phyloP scores from a whole-genome alignment of 305 asterid species.

The Striga hermonthica region DNA sequence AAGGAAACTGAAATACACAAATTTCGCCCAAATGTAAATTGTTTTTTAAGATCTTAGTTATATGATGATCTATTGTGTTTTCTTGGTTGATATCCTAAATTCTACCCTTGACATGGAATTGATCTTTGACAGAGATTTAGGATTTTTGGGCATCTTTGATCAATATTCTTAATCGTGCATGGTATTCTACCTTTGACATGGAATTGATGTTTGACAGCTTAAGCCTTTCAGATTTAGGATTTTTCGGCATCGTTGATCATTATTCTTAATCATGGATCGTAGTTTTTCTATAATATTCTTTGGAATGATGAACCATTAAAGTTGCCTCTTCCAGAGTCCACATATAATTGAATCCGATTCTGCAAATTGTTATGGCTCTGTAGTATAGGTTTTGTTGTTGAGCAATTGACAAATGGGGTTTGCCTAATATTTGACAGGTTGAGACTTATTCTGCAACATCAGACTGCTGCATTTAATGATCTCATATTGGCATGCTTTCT shows the following conservation, averaged over 20 bases:
- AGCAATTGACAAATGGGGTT: conserved; percentile 10
- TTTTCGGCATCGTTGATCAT: background rate
- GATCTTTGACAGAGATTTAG: background rate
- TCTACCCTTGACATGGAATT: background rate
- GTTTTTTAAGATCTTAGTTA: conserved; percentile 28
- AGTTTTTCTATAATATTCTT: background rate
- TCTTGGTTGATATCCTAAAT: background rate
- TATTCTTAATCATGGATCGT: conserved; percentile 16
- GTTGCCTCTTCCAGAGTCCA: background rate
- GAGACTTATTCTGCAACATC: conserved; percentile 35
- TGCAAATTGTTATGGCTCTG: background rate
- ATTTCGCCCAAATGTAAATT: background rate
- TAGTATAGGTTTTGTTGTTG: background rate
- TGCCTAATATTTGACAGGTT: conserved; percentile 34
- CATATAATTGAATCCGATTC: background rate
- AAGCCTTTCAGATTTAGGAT: background rate
- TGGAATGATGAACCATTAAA: background rate
- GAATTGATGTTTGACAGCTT: background rate
- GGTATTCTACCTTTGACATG: background rate
- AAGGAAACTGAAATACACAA: background rate
- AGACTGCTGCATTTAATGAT: conserved; percentile 39
- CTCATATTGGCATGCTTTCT: conserved; percentile 51
- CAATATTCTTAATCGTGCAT: conserved; percentile 6
- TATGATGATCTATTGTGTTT: background rate
- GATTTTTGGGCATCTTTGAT: background rate